These are phyloP conservation scores for Sequoiadendron giganteum DNA, from an alignment of 75 land plant genomes.

Conservation along the genomic window DNA sequence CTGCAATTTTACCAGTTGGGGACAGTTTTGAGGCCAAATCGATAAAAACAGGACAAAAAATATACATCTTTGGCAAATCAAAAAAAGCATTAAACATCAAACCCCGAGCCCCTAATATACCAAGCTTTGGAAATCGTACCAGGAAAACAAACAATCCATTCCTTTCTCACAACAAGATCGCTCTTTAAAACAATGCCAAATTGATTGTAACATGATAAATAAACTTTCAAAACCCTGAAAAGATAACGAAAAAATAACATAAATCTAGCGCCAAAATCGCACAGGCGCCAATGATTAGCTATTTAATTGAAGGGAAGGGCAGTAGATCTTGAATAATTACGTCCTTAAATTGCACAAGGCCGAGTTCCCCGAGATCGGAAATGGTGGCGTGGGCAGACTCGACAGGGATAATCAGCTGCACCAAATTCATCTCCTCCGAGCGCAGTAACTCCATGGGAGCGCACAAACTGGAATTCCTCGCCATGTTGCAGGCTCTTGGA, in stretches of 20 bases:
- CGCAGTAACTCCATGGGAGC: constrained; percentile 61
- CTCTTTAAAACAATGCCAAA: neutral
- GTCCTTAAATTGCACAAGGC: constrained; percentile 66
- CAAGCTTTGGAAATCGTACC: neutral
- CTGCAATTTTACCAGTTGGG: neutral
- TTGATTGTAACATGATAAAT: neutral
- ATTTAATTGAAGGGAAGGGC: neutral
- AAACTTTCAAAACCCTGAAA: neutral
- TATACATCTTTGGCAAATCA: neutral
- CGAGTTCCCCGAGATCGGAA: constrained; percentile 56
- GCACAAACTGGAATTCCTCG: constrained; percentile 21
- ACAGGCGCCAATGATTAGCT: neutral
- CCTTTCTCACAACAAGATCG: neutral
- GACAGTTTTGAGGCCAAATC: neutral
- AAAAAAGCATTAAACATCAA: neutral
- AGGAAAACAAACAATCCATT: neutral
- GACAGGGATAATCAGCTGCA: constrained; percentile 68
- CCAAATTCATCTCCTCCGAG: constrained; percentile 67
- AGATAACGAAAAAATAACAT: too few relatives aligned
- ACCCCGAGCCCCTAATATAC: neutral
- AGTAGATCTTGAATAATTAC: constrained; percentile 23
- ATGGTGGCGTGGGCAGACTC: constrained; percentile 64
- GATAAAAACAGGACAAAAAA: neutral
- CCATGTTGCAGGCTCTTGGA: constrained; percentile 8
- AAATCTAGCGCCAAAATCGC: neutral